phyloP scores from a whole-genome alignment of 495 filamentous ascomycete genomes.

The Chaetomium fimeti region DNA sequence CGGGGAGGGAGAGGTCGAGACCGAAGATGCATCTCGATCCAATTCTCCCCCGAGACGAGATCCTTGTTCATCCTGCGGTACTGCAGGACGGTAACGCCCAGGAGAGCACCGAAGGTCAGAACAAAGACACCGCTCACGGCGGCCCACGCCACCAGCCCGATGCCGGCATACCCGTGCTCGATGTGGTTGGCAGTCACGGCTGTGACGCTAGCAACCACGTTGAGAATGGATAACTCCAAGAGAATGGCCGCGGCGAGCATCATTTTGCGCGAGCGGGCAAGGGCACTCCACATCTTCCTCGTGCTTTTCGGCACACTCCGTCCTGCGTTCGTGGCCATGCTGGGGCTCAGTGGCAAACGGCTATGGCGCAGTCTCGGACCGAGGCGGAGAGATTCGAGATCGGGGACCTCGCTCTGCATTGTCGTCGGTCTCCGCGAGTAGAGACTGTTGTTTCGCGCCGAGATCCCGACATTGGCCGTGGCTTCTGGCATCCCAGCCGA shows the following conservation, averaged over 20 bases:
- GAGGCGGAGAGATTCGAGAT: slow-evolving; percentile 24
- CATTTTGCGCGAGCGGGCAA: slow-evolving; percentile 3
- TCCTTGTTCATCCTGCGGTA: slow-evolving; percentile 13
- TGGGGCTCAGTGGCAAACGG: slow-evolving; percentile 17
- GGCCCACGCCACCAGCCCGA: slow-evolving; percentile 11
- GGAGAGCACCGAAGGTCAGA: slow-evolving; percentile 5
- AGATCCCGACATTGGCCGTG: neutral
- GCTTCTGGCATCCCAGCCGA: neutral
- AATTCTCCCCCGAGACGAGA: slow-evolving; percentile 14
- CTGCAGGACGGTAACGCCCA: slow-evolving; percentile 6
- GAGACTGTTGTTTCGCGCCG: slow-evolving; percentile 1
- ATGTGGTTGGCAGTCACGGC: slow-evolving; percentile 3
- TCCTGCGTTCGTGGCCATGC: slow-evolving; percentile 5
- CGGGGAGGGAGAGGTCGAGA: slow-evolving; percentile 19
- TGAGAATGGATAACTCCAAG: slow-evolving; percentile 20
- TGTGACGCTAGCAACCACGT: slow-evolving; percentile 23
- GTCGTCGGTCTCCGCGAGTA: slow-evolving; percentile 2
- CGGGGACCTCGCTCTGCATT: neutral
- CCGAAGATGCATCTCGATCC: slow-evolving; percentile 30
- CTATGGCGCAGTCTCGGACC: slow-evolving; percentile 23
- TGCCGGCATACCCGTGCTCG: neutral
- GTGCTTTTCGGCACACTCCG: neutral
- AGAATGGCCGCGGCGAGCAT: slow-evolving; percentile 15
- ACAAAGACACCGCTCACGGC: slow-evolving; percentile 18
- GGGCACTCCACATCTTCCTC: neutral